Conservation (phyloP, 2,329 filamentous ascomycete genomes). For the Claviceps arundinis region DNA sequence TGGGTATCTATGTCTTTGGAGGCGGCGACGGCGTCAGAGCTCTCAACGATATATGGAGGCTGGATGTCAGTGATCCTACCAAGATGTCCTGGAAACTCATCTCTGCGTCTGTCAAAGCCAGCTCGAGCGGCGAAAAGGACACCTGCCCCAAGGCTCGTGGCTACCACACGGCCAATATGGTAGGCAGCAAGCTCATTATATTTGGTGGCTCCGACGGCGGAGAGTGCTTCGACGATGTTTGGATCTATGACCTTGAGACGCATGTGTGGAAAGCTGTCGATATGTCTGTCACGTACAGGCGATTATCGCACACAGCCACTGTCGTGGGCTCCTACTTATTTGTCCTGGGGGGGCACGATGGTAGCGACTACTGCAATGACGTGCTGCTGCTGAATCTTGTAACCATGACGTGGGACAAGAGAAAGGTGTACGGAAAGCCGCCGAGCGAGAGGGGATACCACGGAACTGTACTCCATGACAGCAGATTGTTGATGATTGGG, state of each 20-base stretch:
- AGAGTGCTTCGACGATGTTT: conserved; percentile 61
- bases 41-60: conserved; percentile 59
- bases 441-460: conserved; percentile 55
- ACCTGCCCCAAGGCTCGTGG: conserved; percentile 48
- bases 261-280: conserved; percentile 45
- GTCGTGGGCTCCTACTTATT: conserved; percentile 59
- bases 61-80: conserved; percentile 51
- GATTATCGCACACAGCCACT: conserved; percentile 55
- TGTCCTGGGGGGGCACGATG: conserved; percentile 57
- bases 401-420: conserved; percentile 60
- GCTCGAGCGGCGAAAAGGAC: conserved; percentile 18
- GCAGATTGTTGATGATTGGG: conserved; percentile 48
- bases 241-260: conserved; percentile 57
- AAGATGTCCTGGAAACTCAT: conserved; percentile 59
- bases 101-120: conserved; percentile 31
- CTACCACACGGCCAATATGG: conserved; percentile 63
- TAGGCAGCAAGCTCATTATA: conserved; percentile 58
- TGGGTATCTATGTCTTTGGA: conserved; percentile 56
- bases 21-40: conserved; percentile 58
- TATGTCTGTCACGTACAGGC: conserved; percentile 47
- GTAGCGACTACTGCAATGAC: conserved; percentile 56
- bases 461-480: conserved; percentile 52
- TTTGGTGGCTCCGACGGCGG: conserved; percentile 57
- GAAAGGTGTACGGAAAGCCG: conserved; percentile 49
- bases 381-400: conserved; percentile 56